Percentiles rank a stretch among this genome's conserved stretches.
Conservation (phyloP, 2,329 filamentous ascomycete species). For the Paecilomyces fulvus region DNA sequence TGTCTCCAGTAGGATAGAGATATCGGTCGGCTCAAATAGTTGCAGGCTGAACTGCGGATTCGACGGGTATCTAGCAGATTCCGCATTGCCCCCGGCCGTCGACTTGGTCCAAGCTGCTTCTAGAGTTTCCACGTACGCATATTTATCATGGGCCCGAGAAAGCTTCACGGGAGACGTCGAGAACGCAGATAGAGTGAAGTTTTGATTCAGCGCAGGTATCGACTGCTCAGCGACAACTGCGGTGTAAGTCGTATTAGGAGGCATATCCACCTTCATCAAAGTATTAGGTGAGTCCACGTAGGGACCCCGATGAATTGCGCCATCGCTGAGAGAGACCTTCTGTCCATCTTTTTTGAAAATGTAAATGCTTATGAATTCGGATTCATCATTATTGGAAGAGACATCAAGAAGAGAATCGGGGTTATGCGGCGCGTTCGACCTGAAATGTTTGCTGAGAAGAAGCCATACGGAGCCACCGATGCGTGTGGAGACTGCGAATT, state of each 20-base stretch:
- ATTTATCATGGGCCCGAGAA: slow-evolving; percentile 52
- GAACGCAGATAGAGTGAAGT: slow-evolving; percentile 82
- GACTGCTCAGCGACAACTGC: slow-evolving; percentile 71
- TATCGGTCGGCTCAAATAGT: slow-evolving; percentile 47
- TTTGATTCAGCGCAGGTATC: slow-evolving; percentile 62
- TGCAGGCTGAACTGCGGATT: slow-evolving; percentile 78
- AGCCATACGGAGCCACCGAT: slow-evolving; percentile 66
- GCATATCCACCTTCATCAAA: slow-evolving; percentile 63
- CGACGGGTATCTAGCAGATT: slow-evolving; percentile 64
- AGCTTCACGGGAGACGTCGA: slow-evolving; percentile 57
- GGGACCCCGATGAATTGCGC: slow-evolving; percentile 64
- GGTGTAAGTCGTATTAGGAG: slow-evolving; percentile 45
- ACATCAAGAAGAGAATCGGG: slow-evolving; percentile 24
- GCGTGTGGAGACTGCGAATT: slow-evolving; percentile 48
- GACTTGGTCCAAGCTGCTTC: slow-evolving; percentile 65
- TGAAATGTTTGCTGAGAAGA: slow-evolving; percentile 77
- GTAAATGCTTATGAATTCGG: slow-evolving; percentile 82
- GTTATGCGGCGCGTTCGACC: slow-evolving; percentile 49
- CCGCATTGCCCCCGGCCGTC: slow-evolving; percentile 77
- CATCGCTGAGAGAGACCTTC: slow-evolving; percentile 65
- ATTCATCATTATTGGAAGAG: slow-evolving; percentile 41
- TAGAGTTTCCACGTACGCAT: slow-evolving; percentile 51
- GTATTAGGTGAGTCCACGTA: slow-evolving; percentile 93
- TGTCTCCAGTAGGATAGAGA: slow-evolving; percentile 69
- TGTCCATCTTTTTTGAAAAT: slow-evolving; percentile 65